Evolutionary conservation across 169 alveolate species (phyloP).

Genomic region (Eimeria nieschulzi): DNA sequence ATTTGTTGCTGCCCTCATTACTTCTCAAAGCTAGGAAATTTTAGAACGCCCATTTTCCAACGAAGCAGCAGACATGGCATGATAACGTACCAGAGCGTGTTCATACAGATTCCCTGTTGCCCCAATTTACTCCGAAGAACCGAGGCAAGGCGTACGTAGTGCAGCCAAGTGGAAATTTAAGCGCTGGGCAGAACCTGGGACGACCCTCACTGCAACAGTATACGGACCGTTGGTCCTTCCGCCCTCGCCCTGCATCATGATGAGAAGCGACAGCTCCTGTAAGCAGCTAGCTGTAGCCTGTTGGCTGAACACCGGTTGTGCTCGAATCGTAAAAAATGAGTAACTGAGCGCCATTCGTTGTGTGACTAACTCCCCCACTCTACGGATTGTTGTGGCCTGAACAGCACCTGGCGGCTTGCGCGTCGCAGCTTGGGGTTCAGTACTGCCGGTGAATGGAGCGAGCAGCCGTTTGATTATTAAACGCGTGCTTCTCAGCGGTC

Average conservation of each 20-base stretch:
- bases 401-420: constrained; percentile 42
- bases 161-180: constrained; percentile 35
- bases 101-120: constrained; percentile 31
- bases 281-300: background rate
- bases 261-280: constrained; percentile 27
- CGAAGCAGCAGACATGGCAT: too few relatives aligned
- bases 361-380: background rate
- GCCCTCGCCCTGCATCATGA: constrained; percentile 59
- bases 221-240: constrained; percentile 54
- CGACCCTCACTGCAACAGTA: constrained; percentile 50
- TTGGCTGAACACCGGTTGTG: background rate
- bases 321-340: too few relatives aligned
- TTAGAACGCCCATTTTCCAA: too few relatives aligned
- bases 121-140: constrained; percentile 60
- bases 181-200: constrained; percentile 62
- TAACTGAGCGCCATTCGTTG: background rate
- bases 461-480: constrained; percentile 95
- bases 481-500: constrained; percentile 97
- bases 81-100: too few relatives aligned
- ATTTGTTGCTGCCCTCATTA: background rate
- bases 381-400: constrained; percentile 14
- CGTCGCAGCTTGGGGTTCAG: constrained; percentile 87
- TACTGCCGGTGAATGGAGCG: constrained; percentile 86
- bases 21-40: background rate
- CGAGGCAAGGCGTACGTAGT: constrained; percentile 47